phyloP scores from a whole-genome alignment of 2,329 filamentous ascomycete species.

The Blastomyces gilchristii region DNA sequence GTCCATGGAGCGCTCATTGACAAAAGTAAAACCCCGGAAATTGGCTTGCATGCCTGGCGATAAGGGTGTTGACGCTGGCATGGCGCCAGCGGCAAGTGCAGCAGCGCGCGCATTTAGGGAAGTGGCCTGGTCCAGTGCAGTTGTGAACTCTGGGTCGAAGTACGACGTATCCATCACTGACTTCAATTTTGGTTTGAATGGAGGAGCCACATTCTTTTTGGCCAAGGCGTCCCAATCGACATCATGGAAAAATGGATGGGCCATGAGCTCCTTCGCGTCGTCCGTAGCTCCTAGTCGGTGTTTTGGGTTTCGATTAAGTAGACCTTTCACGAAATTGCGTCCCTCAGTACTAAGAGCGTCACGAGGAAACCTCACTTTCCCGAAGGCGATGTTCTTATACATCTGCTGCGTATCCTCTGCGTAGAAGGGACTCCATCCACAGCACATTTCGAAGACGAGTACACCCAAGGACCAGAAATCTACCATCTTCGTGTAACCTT shows the following conservation, averaged over 20 bases:
- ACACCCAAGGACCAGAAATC: slow-evolving; percentile 99
- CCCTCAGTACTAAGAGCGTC: slow-evolving; percentile 92
- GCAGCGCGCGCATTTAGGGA: slow-evolving; percentile 88
- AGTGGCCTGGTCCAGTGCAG: slow-evolving; percentile 73
- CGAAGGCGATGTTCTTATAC: slow-evolving; percentile 99
- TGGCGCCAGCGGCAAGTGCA: slow-evolving; percentile 66
- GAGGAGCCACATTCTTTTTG: slow-evolving; percentile 87
- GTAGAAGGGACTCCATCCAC: slow-evolving; percentile 97
- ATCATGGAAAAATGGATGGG: slow-evolving; percentile 87
- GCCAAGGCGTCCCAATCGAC: slow-evolving; percentile 82
- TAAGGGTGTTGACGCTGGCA: slow-evolving; percentile 80
- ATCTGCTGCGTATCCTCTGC: slow-evolving; percentile 99
- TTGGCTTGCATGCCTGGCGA: slow-evolving; percentile 95
- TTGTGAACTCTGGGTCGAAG: slow-evolving; percentile 97
- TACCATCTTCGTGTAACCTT: slow-evolving; percentile 98
- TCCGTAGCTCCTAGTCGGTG: slow-evolving; percentile 83
- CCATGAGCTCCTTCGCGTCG: slow-evolving; percentile 89
- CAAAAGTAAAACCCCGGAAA: slow-evolving; percentile 96
- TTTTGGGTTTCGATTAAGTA: slow-evolving; percentile 93
- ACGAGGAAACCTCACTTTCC: slow-evolving; percentile 90
- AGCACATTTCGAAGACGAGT: slow-evolving; percentile 98
- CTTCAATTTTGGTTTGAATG: slow-evolving; percentile 96
- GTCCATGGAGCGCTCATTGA: slow-evolving; percentile 93
- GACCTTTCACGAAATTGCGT: slow-evolving; percentile 93
- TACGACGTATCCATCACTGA: slow-evolving; percentile 94